Evolutionary conservation across 371 early-diverging fungal species (phyloP), one percentile per base, ranked within the genome.

Genomic region (Cokeromyces recurvatus): DNA sequence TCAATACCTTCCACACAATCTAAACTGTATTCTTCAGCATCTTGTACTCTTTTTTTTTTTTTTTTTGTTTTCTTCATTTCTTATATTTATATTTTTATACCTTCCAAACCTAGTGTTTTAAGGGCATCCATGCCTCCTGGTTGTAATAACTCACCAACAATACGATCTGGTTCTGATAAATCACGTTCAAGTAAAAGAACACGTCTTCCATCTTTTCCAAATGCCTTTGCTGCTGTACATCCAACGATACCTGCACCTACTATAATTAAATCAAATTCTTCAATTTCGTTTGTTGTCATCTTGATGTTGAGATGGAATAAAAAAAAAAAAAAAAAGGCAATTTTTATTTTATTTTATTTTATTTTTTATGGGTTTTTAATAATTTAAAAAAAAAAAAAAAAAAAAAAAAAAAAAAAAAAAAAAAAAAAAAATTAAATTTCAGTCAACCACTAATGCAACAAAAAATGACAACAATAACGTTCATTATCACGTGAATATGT

Each of bases 131-230:
- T 77, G 36, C 96, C 95, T 15, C 94, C 90, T 7, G 96, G 96
- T 60, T 95, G 95, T 67, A 96, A 66, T 29, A 95, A 66, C 57
- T 96, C 96, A 15, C 96, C 96, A 19, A 95, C 96, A 46, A 96
- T 95, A 32, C 96, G 82, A 66, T 95, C 94, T 1, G 95, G 95
- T 60, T 94, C 89, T 43, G 51, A 71, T 75, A 91, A 74, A 66
- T 88, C 92, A 46, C 94, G 73, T 57, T 96, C 96, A 65, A 81
- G 24, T 16, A 92, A 54, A 15, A 87, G 63, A 2, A 90, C 86
- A 11, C 68, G 68, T 48, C 86, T 74, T n/a, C 87, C 86, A 35
- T 82, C 74, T 22, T 62, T 67, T n/a, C 77, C 90, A 42, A 91
- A 79, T 9, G 87, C 74, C 40, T 56, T 55, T 2, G 95, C 95